phyloP scores from a whole-genome alignment of 2,329 filamentous ascomycete species.

The Capronia coronata region DNA sequence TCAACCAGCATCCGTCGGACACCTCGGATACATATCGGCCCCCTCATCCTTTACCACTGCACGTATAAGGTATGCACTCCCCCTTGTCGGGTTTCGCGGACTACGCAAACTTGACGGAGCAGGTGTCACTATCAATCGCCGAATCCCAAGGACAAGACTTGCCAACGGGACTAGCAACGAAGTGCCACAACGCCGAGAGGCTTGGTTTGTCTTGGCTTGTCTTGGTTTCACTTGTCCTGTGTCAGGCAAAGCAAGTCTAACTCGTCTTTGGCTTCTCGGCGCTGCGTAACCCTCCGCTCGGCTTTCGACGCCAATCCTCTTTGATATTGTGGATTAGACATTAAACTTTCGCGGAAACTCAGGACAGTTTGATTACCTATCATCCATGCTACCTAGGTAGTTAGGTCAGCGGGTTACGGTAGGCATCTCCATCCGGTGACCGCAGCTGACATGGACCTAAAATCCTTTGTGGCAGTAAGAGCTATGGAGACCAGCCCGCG shows the following conservation, averaged over 20 bases:
- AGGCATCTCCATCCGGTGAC: neutral
- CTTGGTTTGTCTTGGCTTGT: conserved; percentile 19
- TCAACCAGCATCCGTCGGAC: no score
- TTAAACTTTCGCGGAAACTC: neutral
- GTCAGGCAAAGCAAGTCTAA: neutral
- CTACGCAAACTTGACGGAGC: neutral
- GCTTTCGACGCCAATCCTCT: neutral
- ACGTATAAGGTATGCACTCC: no score
- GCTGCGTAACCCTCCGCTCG: conserved; percentile 17
- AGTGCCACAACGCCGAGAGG: conserved; percentile 4
- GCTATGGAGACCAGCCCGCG: neutral
- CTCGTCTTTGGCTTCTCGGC: conserved; percentile 6
- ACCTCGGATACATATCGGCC: no score
- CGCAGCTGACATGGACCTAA: neutral
- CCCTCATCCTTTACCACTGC: no score
- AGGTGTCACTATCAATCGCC: neutral
- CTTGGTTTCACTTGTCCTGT: conserved; percentile 10
- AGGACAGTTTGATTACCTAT: no score
- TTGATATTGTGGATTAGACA: neutral
- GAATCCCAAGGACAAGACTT: neutral
- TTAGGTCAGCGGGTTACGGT: no score
- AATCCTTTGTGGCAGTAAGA: neutral
- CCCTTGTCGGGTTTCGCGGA: no score
- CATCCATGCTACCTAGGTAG: no score
- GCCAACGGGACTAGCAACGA: neutral